These are phyloP conservation scores for Leishmania major DNA, from an alignment of 208 protist species.

Conservation along the genomic window DNA sequence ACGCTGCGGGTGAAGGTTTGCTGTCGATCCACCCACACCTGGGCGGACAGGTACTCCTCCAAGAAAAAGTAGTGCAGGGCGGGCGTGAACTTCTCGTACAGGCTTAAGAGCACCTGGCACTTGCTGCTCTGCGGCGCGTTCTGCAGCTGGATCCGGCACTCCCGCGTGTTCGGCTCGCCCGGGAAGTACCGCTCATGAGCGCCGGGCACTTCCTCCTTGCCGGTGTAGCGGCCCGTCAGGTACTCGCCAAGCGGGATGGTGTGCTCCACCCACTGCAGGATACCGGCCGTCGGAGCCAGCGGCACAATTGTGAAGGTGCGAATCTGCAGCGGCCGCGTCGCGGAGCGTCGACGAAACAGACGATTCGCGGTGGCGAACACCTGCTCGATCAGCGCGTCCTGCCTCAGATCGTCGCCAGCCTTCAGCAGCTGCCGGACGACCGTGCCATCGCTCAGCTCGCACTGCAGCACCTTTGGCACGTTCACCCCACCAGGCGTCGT, in stretches of 20 bases:
- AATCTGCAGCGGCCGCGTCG: conserved; percentile 47
- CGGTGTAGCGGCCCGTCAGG: conserved; percentile 55
- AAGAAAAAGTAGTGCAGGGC: conserved; percentile 96
- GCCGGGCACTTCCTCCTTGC: conserved; percentile 33
- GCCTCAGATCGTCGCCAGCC: conserved; percentile 93
- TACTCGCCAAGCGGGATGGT: conserved; percentile 92
- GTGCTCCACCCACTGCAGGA: conserved; percentile 94
- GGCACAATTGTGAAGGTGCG: conserved; percentile 96
- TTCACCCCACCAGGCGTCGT: conserved; percentile 94
- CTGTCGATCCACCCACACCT: conserved; percentile 81
- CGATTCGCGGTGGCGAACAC: conserved; percentile 88
- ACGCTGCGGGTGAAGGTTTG: conserved; percentile 92
- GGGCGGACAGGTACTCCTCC: conserved; percentile 77
- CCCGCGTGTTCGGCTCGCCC: conserved; percentile 55
- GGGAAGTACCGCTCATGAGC: conserved; percentile 90
- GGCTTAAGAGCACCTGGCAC: conserved; percentile 43
- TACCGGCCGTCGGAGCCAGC: conserved; percentile 85
- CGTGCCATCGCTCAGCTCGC: conserved; percentile 80
- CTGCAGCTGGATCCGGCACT: conserved; percentile 59
- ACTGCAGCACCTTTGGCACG: conserved; percentile 92
- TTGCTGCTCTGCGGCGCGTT: conserved; percentile 19
- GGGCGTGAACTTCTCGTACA: conserved; percentile 91
- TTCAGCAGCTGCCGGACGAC: conserved; percentile 91
- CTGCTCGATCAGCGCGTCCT: conserved; percentile 97
- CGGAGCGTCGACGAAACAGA: conserved; percentile 46